Evolutionary conservation across 345 rosid genomes (phyloP), one percentile per base, ranked within the genome.

Genomic region (Sonneratia alba): DNA sequence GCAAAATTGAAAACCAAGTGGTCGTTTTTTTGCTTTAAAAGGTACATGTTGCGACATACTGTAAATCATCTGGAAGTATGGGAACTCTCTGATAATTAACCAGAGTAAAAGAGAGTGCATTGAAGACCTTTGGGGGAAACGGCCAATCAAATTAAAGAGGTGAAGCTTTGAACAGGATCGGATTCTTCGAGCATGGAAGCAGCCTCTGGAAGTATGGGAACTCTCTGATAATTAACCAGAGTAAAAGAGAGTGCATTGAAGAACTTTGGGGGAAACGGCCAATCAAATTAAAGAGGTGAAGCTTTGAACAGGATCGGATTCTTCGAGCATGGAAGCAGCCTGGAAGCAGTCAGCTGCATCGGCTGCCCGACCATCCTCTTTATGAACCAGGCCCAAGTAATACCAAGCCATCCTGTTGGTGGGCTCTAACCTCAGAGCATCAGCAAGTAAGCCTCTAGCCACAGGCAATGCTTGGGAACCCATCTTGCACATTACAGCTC

Each of bases 321-420:
- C 97, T 81, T 91, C 95, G 55, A 94, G 98, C 92, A 94, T 87
- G 37, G 91, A 85, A 59, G 98, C 95, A 53, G 98, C 98, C 81
- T 88, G 95, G 81, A 94, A 90, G 82, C 96, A 90, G 71, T 94
- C 97, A 18, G 82, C 78, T 12, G 97, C 97, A 79, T 91, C 98
- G 47, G 90, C 91, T 70, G 85, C 81, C 68, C 97, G 93, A 48
- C 98, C 97, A 70, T 88, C 93, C 34, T 79, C 82, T 71, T 77
- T 87, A 73, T 90, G 95, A 69, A 91, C 86, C 83, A 85, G 68
- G 45, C 98, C 98, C 77, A 94, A 78, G 84, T 91, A 76, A 78
- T 88, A 87, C 95, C 97, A 94, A 76, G 97, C 98, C 85, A 74
- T 83, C 3, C 87, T 77, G 77, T 87, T 94, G 36, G 95, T 89